These are phyloP conservation scores for Fusarium sarcochroum DNA, from an alignment of 2,329 filamentous ascomycete species.

Conservation along the genomic window DNA sequence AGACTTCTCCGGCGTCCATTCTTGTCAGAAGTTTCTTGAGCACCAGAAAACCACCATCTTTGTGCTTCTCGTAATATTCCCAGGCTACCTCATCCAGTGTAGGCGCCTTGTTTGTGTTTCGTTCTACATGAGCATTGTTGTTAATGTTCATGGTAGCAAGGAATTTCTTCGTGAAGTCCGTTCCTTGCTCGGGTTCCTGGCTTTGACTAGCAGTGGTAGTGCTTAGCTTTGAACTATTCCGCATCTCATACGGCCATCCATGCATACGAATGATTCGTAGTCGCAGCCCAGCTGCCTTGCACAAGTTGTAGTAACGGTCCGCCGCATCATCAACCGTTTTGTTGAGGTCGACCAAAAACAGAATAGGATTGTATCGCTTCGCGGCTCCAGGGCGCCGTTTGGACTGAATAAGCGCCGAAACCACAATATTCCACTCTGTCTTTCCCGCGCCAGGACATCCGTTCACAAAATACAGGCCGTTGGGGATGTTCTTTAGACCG, in stretches of 20 bases:
- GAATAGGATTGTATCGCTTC: constrained; percentile 52
- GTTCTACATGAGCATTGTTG: constrained; percentile 20
- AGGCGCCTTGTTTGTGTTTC: constrained; percentile 50
- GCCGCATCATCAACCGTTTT: constrained; percentile 62
- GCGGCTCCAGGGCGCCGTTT: constrained; percentile 45
- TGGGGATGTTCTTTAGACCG: constrained; percentile 55
- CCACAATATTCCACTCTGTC: constrained; percentile 61
- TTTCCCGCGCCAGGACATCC: constrained; percentile 64
- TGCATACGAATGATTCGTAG: constrained; percentile 57
- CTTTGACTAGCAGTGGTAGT: constrained; percentile 2
- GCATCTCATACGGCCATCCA: constrained; percentile 57
- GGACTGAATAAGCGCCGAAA: constrained; percentile 57
- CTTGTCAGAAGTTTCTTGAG: constrained; percentile 56
- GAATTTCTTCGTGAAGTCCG: constrained; percentile 56
- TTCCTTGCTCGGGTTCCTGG: constrained; percentile 6
- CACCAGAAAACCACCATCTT: constrained; percentile 50
- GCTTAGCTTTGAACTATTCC: constrained; percentile 51
- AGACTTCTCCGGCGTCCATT: constrained; percentile 49
- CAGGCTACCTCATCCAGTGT: constrained; percentile 61
- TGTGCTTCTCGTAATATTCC: constrained; percentile 55
- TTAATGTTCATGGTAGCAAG: constrained; percentile 47
- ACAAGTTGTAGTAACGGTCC: constrained; percentile 57
- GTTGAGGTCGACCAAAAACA: constrained; percentile 64
- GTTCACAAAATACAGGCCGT: constrained; percentile 61
- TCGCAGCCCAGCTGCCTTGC: constrained; percentile 53